Evolutionary conservation across 2,329 filamentous ascomycete species (phyloP).

Genomic region (Daldinia eschscholtzii): DNA sequence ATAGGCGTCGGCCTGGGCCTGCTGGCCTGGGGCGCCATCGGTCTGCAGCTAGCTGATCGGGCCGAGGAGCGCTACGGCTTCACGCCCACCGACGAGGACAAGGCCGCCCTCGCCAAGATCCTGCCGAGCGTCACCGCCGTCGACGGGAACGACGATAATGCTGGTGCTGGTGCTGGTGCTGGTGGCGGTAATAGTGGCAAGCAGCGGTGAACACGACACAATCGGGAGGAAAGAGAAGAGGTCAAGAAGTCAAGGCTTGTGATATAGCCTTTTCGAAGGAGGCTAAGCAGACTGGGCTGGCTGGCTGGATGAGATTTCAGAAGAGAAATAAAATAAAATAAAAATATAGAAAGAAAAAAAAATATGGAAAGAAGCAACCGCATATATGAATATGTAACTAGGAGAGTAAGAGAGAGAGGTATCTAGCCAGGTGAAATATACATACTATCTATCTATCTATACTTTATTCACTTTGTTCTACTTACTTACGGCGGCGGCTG

Average conservation of each 20-base stretch:
- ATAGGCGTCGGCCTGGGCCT: slow-evolving; percentile 78
- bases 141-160: slow-evolving; percentile 58
- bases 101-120: slow-evolving; percentile 71
- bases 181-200: slow-evolving; percentile 10
- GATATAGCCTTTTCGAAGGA: slow-evolving; percentile 3
- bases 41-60: slow-evolving; percentile 78
- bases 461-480: neutral
- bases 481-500: neutral
- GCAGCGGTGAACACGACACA: slow-evolving; percentile 27
- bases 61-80: slow-evolving; percentile 81
- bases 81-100: slow-evolving; percentile 79
- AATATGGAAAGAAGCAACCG: neutral
- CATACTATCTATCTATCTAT: too few species aligned
- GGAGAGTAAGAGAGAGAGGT: neutral
- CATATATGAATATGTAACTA: slow-evolving; percentile 7
- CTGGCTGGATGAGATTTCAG: neutral
- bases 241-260: neutral
- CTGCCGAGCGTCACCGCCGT: slow-evolving; percentile 73
- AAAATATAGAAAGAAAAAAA: too few species aligned
- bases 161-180: neutral
- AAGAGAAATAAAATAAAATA: too few species aligned
- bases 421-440: too few species aligned
- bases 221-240: neutral
- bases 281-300: neutral
- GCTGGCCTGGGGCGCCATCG: slow-evolving; percentile 80